Base-by-base conservation (phyloP, 352 stramenopile genomes). In the Pythium dissotocum region DNA sequence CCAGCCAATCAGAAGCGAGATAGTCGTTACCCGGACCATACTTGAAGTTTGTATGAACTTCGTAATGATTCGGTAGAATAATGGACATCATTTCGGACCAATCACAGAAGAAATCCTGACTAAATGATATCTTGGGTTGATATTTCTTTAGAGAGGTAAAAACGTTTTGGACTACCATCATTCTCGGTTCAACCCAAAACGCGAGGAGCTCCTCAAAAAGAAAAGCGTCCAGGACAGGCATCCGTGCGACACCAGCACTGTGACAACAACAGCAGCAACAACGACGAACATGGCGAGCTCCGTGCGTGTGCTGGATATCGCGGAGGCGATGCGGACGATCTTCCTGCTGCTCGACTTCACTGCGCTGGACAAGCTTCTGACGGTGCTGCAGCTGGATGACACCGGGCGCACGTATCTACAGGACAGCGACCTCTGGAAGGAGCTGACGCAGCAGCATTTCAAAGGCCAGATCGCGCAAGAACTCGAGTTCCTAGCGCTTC, bases 381-480 rank as follows among this genome's bases (percentile, higher is more conserved):
- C 59, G 0, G 62, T 63, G 46, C 58, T 75, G 36, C 68, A 75
- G 44, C 51, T 65, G 9, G 63, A 75, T 14, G 48, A 42, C 12
- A 61, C 58, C n/a, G 63, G 57, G 0, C 62, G 59, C 52, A 49
- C 52, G 21, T 65, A 65, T 26, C 54, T 75, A 2, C 49, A 61
- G 13, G 68, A 75, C 59, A 18, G 14, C 24, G 55, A 70, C 51
- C 52, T 71, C 0, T 75, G 68, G 68, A 63, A 56, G 38, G 58
- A 75, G 33, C 57, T 70, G 6, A 59, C 63, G 12, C 8, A 58
- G 14, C 58, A 61, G n/a, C 63, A 71, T 42, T 75, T 75, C 32
- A 35, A 33, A 33, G 68, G 58, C 6, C 57, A 48, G 2, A 32
- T 75, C 9, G 26, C 36, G 2, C 21, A 57, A 26, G 68, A 70